Percentiles rank a stretch among this genome's conserved stretches.
Evolutionary conservation across 1,139 yeast genomes (phyloP).

Genomic region (Kurtzmaniella quercitrusa): DNA sequence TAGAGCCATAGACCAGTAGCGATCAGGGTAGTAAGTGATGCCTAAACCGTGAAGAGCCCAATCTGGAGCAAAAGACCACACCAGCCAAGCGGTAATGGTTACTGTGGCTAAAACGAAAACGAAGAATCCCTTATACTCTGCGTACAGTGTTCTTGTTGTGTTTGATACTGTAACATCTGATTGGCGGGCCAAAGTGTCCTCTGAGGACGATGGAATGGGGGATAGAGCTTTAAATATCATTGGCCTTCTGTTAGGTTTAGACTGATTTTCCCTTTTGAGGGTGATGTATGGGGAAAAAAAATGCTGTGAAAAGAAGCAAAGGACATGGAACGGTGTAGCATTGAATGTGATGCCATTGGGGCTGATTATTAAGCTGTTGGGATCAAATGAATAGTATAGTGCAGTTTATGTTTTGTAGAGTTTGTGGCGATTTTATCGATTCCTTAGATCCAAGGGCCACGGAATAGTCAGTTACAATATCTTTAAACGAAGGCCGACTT

Average conservation of each 20-base stretch:
- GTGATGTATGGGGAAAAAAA: no score
- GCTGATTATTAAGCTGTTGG: no score
- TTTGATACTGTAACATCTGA: constrained; percentile 75
- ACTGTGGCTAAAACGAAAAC: constrained; percentile 60
- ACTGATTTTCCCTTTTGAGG: no score
- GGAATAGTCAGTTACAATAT: no score
- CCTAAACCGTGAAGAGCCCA: constrained; percentile 46
- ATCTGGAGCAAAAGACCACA: constrained; percentile 72
- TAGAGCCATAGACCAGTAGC: constrained; percentile 82
- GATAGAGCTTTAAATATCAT: constrained; percentile 7
- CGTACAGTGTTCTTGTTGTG: constrained; percentile 53
- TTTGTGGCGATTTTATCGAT: no score
- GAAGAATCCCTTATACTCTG: constrained; percentile 81
- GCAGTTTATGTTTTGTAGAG: no score
- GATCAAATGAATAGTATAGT: no score
- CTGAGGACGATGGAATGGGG: constrained; percentile 5
- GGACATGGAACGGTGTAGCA: no score
- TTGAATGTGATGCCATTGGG: no score
- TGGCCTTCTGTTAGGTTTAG: not conserved
- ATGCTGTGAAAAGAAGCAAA: no score
- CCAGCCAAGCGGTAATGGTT: constrained; percentile 47
- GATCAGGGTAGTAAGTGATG: constrained; percentile 72
- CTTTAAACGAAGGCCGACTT: no score
- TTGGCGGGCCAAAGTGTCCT: constrained; percentile 64
- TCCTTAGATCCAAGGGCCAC: no score